A percentile compares a stretch with the other conserved stretches of the same genome.
These are phyloP conservation scores for Colletotrichum sp. DNA, from an alignment of 2,329 filamentous ascomycete species.

Conservation along the genomic window DNA sequence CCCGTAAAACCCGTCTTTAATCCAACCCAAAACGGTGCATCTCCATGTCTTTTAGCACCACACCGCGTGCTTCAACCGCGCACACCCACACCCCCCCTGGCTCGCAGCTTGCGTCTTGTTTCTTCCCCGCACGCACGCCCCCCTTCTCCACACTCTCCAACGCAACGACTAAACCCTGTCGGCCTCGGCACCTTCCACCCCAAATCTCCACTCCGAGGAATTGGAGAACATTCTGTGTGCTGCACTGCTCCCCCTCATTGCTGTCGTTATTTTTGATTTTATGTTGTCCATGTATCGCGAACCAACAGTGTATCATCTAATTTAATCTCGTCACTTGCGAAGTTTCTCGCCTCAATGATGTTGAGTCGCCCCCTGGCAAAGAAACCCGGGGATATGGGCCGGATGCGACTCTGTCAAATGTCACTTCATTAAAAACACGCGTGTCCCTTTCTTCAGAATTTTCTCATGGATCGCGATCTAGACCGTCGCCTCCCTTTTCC, in stretches of 20 bases:
- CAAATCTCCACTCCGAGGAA: slow-evolving; percentile 6
- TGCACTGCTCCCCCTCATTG: not conserved
- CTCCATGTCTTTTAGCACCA: not conserved
- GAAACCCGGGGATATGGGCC: not conserved
- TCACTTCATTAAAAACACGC: not conserved
- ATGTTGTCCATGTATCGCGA: not conserved
- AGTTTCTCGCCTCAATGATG: not conserved
- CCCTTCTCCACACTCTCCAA: slow-evolving; percentile 17
- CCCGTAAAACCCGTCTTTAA: not conserved
- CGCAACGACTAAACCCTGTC: slow-evolving; percentile 1
- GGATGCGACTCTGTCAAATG: not conserved
- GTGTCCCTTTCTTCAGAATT: not conserved
- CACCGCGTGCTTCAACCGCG: not conserved
- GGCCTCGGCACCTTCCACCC: not conserved
- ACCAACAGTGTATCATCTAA: not conserved
- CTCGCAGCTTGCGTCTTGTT: not conserved
- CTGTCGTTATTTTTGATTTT: not conserved
- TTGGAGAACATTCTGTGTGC: not conserved
- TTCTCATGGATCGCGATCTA: not conserved
- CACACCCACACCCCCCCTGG: not conserved
- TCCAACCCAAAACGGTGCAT: not conserved
- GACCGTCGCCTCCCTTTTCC: not conserved
- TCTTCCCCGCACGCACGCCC: slow-evolving; percentile 6
- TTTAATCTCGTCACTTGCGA: not conserved
- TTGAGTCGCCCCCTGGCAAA: not conserved